Evolutionary conservation across 768 basidiomycete genomes (phyloP).

Genomic region (Tephrocybe sp.): DNA sequence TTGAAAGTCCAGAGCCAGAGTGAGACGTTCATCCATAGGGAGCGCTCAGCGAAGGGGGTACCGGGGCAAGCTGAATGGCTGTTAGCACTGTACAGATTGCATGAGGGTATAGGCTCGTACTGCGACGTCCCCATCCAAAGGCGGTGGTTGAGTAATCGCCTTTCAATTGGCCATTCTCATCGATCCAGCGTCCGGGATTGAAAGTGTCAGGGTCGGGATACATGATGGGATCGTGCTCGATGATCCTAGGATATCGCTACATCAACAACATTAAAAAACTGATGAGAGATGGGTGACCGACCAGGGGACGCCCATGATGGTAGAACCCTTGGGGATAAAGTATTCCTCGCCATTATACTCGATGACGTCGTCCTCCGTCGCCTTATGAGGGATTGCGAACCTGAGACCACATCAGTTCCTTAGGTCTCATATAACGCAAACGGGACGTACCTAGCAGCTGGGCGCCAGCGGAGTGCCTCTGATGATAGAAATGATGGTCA

Average conservation of each 20-base stretch:
- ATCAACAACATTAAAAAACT: background rate
- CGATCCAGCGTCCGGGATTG: constrained; percentile 6
- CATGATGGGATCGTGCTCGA: constrained; percentile 4
- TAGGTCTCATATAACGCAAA: background rate
- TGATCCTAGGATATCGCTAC: background rate
- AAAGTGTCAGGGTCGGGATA: constrained; percentile 8
- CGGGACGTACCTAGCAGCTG: background rate
- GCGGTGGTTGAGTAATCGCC: constrained; percentile 9
- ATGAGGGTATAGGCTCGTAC: background rate
- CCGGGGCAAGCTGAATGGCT: constrained; percentile 4
- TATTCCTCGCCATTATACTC: constrained; percentile 11
- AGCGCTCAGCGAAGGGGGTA: constrained; percentile 8
- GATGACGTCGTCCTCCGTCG: constrained; percentile 5
- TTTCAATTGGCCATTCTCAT: constrained; percentile 3
- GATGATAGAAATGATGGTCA: background rate
- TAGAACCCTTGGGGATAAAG: constrained; percentile 6
- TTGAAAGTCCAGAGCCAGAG: constrained; percentile 10
- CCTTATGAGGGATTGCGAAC: constrained; percentile 8
- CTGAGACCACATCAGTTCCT: background rate
- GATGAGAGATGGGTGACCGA: background rate
- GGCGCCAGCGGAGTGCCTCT: constrained; percentile 10
- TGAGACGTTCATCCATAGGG: constrained; percentile 5
- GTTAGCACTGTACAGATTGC: background rate
- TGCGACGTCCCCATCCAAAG: constrained; percentile 9
- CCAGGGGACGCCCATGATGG: constrained; percentile 7